Evolutionary conservation across 371 early-diverging fungal genomes (phyloP).

Genomic region (Capniomyces stellatus): DNA sequence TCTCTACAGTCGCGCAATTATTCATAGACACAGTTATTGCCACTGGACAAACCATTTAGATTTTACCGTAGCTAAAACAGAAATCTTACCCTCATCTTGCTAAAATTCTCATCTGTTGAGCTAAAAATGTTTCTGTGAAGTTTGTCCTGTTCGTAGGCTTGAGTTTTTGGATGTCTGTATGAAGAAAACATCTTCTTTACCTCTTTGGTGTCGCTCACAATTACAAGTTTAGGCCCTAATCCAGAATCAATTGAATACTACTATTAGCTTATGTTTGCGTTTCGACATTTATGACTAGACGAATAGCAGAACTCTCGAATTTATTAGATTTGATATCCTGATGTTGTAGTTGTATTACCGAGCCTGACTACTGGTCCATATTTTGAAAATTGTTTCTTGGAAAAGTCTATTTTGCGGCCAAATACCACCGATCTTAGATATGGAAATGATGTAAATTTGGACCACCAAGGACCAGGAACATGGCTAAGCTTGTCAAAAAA

Average conservation of each 20-base stretch:
- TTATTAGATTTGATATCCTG: too few relatives aligned
- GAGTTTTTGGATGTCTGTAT: slow-evolving; percentile 15
- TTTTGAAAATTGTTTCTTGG: background rate
- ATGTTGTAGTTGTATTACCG: background rate
- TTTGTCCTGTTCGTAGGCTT: slow-evolving; percentile 8
- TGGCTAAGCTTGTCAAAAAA: slow-evolving; percentile 6
- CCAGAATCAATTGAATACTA: too few relatives aligned
- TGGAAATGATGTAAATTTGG: background rate
- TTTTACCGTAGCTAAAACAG: too few relatives aligned
- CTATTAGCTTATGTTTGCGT: too few relatives aligned
- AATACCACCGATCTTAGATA: slow-evolving; percentile 1
- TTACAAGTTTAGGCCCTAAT: slow-evolving; percentile 10
- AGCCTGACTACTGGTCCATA: background rate
- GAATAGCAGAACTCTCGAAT: too few relatives aligned
- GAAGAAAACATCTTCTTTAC: slow-evolving; percentile 13
- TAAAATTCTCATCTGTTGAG: slow-evolving; percentile 11
- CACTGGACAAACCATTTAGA: too few relatives aligned
- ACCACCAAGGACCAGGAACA: slow-evolving; percentile 14
- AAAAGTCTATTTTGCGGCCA: slow-evolving; percentile 12
- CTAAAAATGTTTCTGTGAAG: slow-evolving; percentile 10
- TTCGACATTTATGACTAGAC: too few relatives aligned
- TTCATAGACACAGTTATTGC: too few relatives aligned
- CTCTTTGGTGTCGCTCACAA: slow-evolving; percentile 9
- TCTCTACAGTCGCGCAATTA: too few relatives aligned
- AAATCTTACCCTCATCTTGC: slow-evolving; percentile 6